These are phyloP conservation scores for Colletotrichum tanaceti DNA, from an alignment of 2,329 filamentous ascomycete species.

Conservation along the genomic window DNA sequence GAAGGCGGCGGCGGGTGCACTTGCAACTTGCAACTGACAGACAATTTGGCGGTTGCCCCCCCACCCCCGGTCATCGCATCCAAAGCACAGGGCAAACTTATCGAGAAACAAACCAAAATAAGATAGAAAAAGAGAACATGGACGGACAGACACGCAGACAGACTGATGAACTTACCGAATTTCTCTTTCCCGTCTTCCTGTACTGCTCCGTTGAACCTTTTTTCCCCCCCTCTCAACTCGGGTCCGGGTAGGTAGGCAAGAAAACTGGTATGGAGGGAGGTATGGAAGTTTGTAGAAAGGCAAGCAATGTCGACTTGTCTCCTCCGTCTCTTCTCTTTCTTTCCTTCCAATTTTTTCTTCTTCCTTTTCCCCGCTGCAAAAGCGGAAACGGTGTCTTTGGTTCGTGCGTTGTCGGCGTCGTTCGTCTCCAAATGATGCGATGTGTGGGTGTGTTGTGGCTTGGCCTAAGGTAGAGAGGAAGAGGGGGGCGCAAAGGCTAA, in stretches of 20 bases:
- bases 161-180: too few relatives aligned
- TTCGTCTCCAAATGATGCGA: slow-evolving; percentile 38
- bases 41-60: not conserved
- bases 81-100: slow-evolving; percentile 3
- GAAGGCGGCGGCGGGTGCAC: too few relatives aligned
- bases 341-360: too few relatives aligned
- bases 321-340: not conserved
- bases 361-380: not conserved
- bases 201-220: too few relatives aligned
- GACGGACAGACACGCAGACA: too few relatives aligned
- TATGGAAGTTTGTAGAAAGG: too few relatives aligned
- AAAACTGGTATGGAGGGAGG: too few relatives aligned
- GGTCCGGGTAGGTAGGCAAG: too few relatives aligned
- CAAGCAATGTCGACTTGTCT: not conserved
- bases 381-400: slow-evolving; percentile 18
- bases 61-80: not conserved
- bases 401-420: slow-evolving; percentile 22
- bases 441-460: slow-evolving; percentile 13
- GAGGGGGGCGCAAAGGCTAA: slow-evolving; percentile 15
- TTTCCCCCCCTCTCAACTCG: too few relatives aligned
- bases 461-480: slow-evolving; percentile 5
- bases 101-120: not conserved
- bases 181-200: too few relatives aligned
- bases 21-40: too few relatives aligned
- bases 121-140: too few relatives aligned